Evolutionary conservation across 805 yeast species (phyloP), one percentile per base, ranked within the genome.

Genomic region (Wickerhamomyces rabaulensis): DNA sequence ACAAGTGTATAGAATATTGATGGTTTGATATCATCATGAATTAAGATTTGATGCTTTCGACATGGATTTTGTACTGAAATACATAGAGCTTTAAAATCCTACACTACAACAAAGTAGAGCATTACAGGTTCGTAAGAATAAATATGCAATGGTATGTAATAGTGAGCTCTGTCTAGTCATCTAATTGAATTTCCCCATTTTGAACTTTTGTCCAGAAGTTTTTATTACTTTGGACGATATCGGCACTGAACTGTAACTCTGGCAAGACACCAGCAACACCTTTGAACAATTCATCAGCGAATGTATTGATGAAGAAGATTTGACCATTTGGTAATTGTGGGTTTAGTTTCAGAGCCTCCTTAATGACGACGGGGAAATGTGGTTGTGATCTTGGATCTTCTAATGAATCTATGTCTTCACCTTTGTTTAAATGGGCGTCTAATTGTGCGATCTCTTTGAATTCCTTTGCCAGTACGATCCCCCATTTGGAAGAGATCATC

Each of bases 401-500:
- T 1, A 53, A 37, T 3, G 49, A 27, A 22, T 50, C 51, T 56
- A 67, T 61, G 39, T 61, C 60, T 15, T 56, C 47, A 17, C 51
- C 50, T 8, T 41, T 37, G 7, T 49, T 39, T 33, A 71, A 47
- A 37, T 63, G 61, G 21, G 65, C 61, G 48, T 82, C 84, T 29
- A 90, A 68, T 31, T 60, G 63, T 6, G 74, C 68, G 49, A 88
- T 79, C 60, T 87, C 91, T 40, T 72, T 74, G 55, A 90, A 87
- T 65, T 91, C 97, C 51, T 86, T 69, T 1, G 84, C 75, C 38
- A 91, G 73, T n/a, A 83, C 79, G 51, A 78, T 68, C 5, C 96
- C 97, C 97, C 97, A 91, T 66, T 84, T 82, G 1, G 87, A 78
- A 20, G 92, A 83, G 3, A 88, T 79, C 33, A 76, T 68, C 47